Evolutionary conservation across 495 filamentous ascomycete species (phyloP).

Genomic region (Thermothielavioides terrestris): DNA sequence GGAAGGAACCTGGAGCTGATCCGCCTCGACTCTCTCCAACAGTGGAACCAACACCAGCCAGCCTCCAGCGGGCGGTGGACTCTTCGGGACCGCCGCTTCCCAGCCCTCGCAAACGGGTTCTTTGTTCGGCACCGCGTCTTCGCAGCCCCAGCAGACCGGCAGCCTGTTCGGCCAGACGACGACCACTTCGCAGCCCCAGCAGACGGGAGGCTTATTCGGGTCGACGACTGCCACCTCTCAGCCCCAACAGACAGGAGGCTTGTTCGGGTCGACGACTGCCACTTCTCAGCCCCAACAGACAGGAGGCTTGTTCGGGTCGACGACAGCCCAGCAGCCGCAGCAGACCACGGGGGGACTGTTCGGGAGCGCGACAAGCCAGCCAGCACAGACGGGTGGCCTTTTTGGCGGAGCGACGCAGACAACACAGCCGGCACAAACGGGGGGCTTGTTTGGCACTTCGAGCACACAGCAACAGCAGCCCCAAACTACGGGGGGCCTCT

Average conservation of each 20-base stretch:
- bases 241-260: slow-evolving; percentile 18
- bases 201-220: slow-evolving; percentile 13
- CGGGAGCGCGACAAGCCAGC: slow-evolving; percentile 7
- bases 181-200: slow-evolving; percentile 7
- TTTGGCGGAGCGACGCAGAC: slow-evolving; percentile 10
- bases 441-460: slow-evolving; percentile 15
- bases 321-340: slow-evolving; percentile 18
- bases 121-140: slow-evolving; percentile 37
- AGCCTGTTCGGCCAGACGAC: slow-evolving; percentile 23
- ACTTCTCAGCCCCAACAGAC: slow-evolving; percentile 20
- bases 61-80: slow-evolving; percentile 33
- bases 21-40: slow-evolving; percentile 6
- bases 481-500: slow-evolving; percentile 20
- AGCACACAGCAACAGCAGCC: slow-evolving; percentile 12
- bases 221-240: slow-evolving; percentile 8
- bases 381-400: slow-evolving; percentile 11
- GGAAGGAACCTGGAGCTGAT: neutral
- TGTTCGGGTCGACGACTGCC: slow-evolving; percentile 22
- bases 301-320: slow-evolving; percentile 24
- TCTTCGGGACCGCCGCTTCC: slow-evolving; percentile 38
- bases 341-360: slow-evolving; percentile 18
- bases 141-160: slow-evolving; percentile 37
- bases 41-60: slow-evolving; percentile 36
- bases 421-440: slow-evolving; percentile 17
- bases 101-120: slow-evolving; percentile 32